These are phyloP conservation scores for Termitomyces sp. DNA, from an alignment of 768 basidiomycete species.

Conservation along the genomic window DNA sequence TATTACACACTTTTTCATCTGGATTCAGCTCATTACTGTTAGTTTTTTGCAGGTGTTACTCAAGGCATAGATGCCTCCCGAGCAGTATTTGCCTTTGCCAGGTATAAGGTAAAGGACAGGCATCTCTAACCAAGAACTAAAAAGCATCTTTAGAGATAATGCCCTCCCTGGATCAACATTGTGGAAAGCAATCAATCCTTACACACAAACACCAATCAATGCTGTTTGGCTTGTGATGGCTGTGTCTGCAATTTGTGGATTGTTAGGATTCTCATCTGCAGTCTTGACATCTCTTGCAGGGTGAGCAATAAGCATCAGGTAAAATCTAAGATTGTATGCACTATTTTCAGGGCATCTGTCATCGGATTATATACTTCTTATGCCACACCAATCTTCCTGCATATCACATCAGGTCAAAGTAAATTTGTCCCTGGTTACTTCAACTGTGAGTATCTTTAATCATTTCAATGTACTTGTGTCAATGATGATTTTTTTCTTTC, in stretches of 20 bases:
- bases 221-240: conserved; percentile 73
- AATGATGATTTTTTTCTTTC: neutral
- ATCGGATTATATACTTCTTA: conserved; percentile 70
- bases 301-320: neutral
- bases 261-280: conserved; percentile 60
- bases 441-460: neutral
- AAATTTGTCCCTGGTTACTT: conserved; percentile 45
- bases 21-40: neutral
- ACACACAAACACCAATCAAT: conserved; percentile 66
- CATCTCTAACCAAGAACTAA: neutral
- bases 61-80: conserved; percentile 1
- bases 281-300: conserved; percentile 46
- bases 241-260: conserved; percentile 49
- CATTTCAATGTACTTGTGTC: neutral
- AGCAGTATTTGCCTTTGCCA: neutral
- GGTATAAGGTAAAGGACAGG: neutral
- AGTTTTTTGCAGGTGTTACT: neutral
- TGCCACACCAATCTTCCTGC: conserved; percentile 61
- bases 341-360: conserved; percentile 50
- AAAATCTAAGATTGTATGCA: conserved; percentile 15
- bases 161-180: conserved; percentile 67
- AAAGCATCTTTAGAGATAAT: conserved; percentile 40
- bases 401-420: conserved; percentile 62
- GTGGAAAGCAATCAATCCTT: conserved; percentile 58
- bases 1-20: neutral